These are phyloP conservation scores for Globisporangium nagaii DNA, from an alignment of 352 stramenopile species.

Conservation along the genomic window DNA sequence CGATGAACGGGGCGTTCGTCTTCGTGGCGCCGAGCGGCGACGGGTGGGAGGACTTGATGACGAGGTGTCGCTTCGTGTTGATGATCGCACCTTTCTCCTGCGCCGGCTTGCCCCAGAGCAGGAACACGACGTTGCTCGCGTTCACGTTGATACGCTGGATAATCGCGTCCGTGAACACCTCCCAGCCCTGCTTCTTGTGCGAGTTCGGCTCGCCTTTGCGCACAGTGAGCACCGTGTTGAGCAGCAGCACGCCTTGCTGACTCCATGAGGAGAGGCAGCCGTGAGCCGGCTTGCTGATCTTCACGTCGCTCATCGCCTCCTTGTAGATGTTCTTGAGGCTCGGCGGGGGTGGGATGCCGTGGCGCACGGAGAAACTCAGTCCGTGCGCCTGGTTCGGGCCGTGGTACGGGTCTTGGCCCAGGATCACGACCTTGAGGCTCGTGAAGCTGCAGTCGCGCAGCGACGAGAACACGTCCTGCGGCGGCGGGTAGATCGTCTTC, in stretches of 20 bases:
- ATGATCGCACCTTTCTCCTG: slow-evolving; percentile 80
- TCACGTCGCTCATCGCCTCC: slow-evolving; percentile 85
- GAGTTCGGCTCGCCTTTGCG: slow-evolving; percentile 88
- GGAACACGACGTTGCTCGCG: slow-evolving; percentile 91
- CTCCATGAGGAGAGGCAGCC: slow-evolving; percentile 92
- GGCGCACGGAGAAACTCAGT: slow-evolving; percentile 89
- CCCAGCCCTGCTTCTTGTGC: slow-evolving; percentile 96
- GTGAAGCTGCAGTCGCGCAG: slow-evolving; percentile 87
- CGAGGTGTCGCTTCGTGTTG: slow-evolving; percentile 69
- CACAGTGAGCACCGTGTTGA: slow-evolving; percentile 98
- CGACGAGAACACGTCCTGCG: slow-evolving; percentile 83
- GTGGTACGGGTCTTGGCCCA: slow-evolving; percentile 92
- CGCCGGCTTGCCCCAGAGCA: slow-evolving; percentile 98
- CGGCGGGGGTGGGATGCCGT: slow-evolving; percentile 87
- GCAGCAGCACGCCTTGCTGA: slow-evolving; percentile 94
- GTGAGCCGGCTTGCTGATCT: slow-evolving; percentile 73
- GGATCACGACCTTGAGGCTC: slow-evolving; percentile 90
- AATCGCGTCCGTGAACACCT: slow-evolving; percentile 95
- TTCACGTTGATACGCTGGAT: slow-evolving; percentile 82
- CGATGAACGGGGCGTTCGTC: slow-evolving; percentile 94
- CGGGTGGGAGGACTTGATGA: slow-evolving; percentile 89
- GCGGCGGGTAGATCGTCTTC: slow-evolving; percentile 84
- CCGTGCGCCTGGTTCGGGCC: slow-evolving; percentile 82
- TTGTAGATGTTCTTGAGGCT: slow-evolving; percentile 99
- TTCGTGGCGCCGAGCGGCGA: slow-evolving; percentile 96